Base-by-base conservation (phyloP, 2,329 filamentous ascomycete genomes). In the Metarhizium robertsii region DNA sequence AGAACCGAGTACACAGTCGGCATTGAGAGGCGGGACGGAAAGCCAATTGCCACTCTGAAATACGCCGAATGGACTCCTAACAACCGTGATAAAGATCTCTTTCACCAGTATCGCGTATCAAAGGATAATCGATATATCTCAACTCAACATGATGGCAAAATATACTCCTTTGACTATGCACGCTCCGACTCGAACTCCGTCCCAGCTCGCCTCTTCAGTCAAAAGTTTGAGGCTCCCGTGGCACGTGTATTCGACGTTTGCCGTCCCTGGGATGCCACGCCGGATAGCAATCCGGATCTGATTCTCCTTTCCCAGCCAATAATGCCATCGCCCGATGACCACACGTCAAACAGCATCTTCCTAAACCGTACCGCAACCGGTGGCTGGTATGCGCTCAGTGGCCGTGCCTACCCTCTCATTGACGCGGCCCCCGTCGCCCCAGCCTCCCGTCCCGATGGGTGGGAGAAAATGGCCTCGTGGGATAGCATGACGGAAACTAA, bases 41-140 rank as follows among this genome's bases (percentile, higher is more conserved):
- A 86, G 57, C 82, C 84, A 7, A 87, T 99, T 59, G 95, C 91
- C 65, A 96, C 90, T 0, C 82, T 99, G 62, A 92, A 85, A 61
- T 99, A 95, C 67, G 88, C 90, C 11, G 94, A 99, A 69, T 99
- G 94, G 94, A 86, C 85, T 0, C 89, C 92, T 14, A 99, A 99
- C 70, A 95, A 87, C 57, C 88, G 86, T 58, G 92, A 99, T 69
- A 83, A 83, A 60, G 94, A 99, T 67, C 82, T 99, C 6, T 85
- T 90, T 64, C 82, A 82, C 52, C 90, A 97, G 66, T 94, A 97
- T 65, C 81, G 80, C 14, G 73, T 77, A 11, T 90, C 91, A 0
- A 86, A 92, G 67, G 92, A 97, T 68, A 85, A 88, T 61, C 88
- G 87, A 58, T 96, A 97, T 71, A 86, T 97, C 52, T 92, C 92